These are phyloP conservation scores for Phytopythium ostracodes DNA, from an alignment of 352 stramenopile genomes.

Conservation along the genomic window DNA sequence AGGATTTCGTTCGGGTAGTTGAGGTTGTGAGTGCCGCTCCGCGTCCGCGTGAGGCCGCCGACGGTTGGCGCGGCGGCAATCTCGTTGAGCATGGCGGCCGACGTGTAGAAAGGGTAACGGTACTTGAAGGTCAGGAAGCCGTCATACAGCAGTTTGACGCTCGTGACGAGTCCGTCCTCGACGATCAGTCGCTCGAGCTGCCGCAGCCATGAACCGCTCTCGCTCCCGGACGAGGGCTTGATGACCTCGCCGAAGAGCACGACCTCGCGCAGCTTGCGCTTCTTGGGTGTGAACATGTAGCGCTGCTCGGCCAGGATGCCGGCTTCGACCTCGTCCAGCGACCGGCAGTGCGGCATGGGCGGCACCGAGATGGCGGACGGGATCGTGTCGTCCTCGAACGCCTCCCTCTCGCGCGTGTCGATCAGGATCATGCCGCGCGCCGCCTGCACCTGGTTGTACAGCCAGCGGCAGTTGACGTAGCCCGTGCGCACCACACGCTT, in stretches of 20 bases:
- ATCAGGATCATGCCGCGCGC: slow-evolving; percentile 74
- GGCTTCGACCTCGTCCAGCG: slow-evolving; percentile 52
- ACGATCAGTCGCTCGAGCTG: slow-evolving; percentile 65
- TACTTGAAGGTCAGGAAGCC: slow-evolving; percentile 86
- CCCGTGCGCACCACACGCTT: slow-evolving; percentile 61
- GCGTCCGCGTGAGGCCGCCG: slow-evolving; percentile 53
- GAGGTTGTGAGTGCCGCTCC: slow-evolving; percentile 81
- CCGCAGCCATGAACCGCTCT: slow-evolving; percentile 46
- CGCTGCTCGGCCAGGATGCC: slow-evolving; percentile 60
- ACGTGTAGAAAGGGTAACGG: slow-evolving; percentile 85
- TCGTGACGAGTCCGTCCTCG: slow-evolving; percentile 71
- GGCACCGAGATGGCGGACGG: slow-evolving; percentile 72
- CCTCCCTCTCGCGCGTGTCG: slow-evolving; percentile 45
- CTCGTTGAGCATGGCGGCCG: slow-evolving; percentile 55
- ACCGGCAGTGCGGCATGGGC: slow-evolving; percentile 32
- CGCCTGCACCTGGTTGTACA: slow-evolving; percentile 83
- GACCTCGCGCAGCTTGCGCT: slow-evolving; percentile 73
- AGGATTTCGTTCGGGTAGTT: slow-evolving; percentile 89
- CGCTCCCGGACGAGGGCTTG: slow-evolving; percentile 18
- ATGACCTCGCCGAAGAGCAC: slow-evolving; percentile 76
- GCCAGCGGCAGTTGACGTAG: slow-evolving; percentile 74
- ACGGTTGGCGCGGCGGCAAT: slow-evolving; percentile 22
- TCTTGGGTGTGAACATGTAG: slow-evolving; percentile 67
- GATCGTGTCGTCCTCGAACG: slow-evolving; percentile 74
- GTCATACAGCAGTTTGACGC: slow-evolving; percentile 67